Conservation (phyloP, 1,284 basidiomycete genomes). For the Pisolithus thermaeus region DNA sequence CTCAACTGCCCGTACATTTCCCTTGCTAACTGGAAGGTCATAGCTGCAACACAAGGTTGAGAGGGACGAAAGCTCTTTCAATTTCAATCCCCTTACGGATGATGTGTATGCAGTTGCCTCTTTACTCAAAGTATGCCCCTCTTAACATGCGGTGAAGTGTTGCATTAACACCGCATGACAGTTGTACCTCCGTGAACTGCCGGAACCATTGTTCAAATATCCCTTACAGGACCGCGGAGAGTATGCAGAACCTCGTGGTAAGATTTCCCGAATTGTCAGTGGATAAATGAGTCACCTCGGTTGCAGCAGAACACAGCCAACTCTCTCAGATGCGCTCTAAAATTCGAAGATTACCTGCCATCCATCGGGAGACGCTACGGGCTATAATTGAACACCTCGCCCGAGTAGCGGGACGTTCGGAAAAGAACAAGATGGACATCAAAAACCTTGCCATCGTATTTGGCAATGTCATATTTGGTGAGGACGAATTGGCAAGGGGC, state of each 20-base stretch:
- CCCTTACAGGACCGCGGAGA: slow-evolving; percentile 80
- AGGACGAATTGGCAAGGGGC: slow-evolving; percentile 77
- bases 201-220: slow-evolving; percentile 89
- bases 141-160: not conserved
- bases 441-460: slow-evolving; percentile 88
- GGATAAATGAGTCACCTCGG: slow-evolving; percentile 7
- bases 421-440: slow-evolving; percentile 92
- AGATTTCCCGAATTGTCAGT: slow-evolving; percentile 8
- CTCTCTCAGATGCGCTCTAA: slow-evolving; percentile 74
- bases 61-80: slow-evolving; percentile 81
- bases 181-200: slow-evolving; percentile 87
- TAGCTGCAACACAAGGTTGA: slow-evolving; percentile 88
- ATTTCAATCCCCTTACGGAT: slow-evolving; percentile 70
- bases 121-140: slow-evolving; percentile 71
- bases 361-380: slow-evolving; percentile 88
- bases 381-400: slow-evolving; percentile 86
- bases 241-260: slow-evolving; percentile 73
- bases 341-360: slow-evolving; percentile 76
- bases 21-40: slow-evolving; percentile 10
- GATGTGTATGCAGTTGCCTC: slow-evolving; percentile 90
- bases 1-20: not conserved
- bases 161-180: slow-evolving; percentile 25
- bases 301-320: slow-evolving; percentile 65
- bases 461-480: slow-evolving; percentile 81
- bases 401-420: slow-evolving; percentile 62